Conservation (phyloP, 805 yeast genomes). For the Teunomyces pallodes region DNA sequence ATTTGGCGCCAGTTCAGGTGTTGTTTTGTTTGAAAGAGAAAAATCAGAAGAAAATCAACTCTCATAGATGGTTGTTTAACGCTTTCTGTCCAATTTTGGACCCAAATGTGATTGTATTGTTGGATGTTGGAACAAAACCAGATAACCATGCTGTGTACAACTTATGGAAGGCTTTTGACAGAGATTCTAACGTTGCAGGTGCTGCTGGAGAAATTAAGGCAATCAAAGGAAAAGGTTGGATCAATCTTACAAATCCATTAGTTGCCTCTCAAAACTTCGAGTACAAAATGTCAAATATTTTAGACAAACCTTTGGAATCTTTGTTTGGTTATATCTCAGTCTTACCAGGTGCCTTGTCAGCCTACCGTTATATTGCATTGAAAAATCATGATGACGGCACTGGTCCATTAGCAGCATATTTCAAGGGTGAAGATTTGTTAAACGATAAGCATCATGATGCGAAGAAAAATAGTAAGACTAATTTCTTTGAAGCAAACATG, state of each 20-base stretch:
- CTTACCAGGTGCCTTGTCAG: slow-evolving; percentile 93
- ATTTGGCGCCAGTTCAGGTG: slow-evolving; percentile 91
- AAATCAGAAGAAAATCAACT: slow-evolving; percentile 90
- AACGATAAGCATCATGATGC: slow-evolving; percentile 21
- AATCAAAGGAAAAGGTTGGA: slow-evolving; percentile 87
- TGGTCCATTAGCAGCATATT: slow-evolving; percentile 86
- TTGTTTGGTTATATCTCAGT: slow-evolving; percentile 91
- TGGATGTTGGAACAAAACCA: slow-evolving; percentile 99
- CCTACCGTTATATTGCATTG: slow-evolving; percentile 86
- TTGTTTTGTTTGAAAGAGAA: slow-evolving; percentile 89
- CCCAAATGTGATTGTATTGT: slow-evolving; percentile 83
- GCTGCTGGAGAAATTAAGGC: slow-evolving; percentile 98
- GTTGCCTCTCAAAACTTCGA: slow-evolving; percentile 97
- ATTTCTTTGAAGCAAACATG: slow-evolving; percentile 84
- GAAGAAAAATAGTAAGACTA: slow-evolving; percentile 47
- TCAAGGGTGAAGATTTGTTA: slow-evolving; percentile 73
- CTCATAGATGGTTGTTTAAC: slow-evolving; percentile 96
- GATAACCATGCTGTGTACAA: slow-evolving; percentile 84
- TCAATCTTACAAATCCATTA: slow-evolving; percentile 78
- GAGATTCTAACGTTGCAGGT: slow-evolving; percentile 96
- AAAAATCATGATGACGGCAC: slow-evolving; percentile 84
- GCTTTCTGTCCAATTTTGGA: slow-evolving; percentile 89
- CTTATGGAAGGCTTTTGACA: slow-evolving; percentile 96
- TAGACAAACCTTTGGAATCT: slow-evolving; percentile 92
- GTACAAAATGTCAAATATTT: slow-evolving; percentile 93